Evolutionary conservation across 73 alveolate genomes (phyloP).

Genomic region (Chromera velia): DNA sequence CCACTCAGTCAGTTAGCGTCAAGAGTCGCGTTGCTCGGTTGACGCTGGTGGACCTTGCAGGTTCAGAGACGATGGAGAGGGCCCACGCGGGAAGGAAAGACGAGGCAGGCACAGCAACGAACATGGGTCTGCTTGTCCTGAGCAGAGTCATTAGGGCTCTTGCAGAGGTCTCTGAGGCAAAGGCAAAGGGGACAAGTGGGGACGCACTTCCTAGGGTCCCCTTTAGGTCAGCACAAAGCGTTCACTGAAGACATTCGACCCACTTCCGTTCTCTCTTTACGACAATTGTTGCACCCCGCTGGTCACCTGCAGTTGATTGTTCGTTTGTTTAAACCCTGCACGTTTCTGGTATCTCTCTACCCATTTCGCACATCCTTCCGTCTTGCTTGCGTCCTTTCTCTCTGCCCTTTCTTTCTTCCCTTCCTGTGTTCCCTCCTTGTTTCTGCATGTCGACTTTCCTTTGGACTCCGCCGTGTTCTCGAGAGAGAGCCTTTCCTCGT

Average conservation of each 20-base stretch:
- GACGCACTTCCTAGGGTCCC: no score
- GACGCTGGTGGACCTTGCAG: slow-evolving; percentile 39
- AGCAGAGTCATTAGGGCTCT: slow-evolving; percentile 35
- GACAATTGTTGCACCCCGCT: neutral
- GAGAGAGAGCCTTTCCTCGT: no score
- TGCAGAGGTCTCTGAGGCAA: slow-evolving; percentile 22
- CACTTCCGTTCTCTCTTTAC: neutral
- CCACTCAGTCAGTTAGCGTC: neutral
- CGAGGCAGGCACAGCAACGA: slow-evolving; percentile 43
- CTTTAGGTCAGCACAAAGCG: neutral
- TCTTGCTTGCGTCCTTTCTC: no score
- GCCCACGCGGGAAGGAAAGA: slow-evolving; percentile 33
- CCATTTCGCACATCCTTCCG: no score
- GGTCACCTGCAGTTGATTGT: no score
- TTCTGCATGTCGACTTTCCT: no score
- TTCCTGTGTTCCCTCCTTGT: no score
- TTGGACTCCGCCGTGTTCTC: no score
- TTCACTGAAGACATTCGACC: neutral
- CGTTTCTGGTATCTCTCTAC: no score
- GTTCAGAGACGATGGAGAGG: slow-evolving; percentile 4
- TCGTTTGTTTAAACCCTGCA: no score
- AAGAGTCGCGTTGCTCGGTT: slow-evolving; percentile 5
- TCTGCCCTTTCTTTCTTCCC: no score
- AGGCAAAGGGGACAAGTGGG: neutral
- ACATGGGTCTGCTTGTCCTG: slow-evolving; percentile 43